Evolutionary conservation across 2,329 filamentous ascomycete species (phyloP), one percentile per base, ranked within the genome.

Genomic region (Alternaria incomplexa): DNA sequence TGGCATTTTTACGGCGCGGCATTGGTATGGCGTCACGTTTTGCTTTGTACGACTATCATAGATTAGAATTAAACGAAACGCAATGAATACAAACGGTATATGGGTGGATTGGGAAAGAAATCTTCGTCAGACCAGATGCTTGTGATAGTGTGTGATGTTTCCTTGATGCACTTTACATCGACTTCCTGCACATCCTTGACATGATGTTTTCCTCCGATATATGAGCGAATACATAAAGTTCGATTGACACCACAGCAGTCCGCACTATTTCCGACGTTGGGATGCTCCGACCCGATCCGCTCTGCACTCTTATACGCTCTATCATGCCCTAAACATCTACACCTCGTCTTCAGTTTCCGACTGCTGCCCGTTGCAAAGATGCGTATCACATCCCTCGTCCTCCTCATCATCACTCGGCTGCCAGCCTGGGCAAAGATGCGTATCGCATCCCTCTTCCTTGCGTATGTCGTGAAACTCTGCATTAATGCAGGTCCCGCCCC

Each of bases 1-100:
- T 47, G 54, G 36, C 55, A 62, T 52, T 51, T 40, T 28, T 22
- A 51, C 28, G 46, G 47, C 28, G 51, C 51, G 51, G 58, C 58
- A 60, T 60, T 60, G 51, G 57, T 45, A 36, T 47, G 58, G 58
- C 58, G 50, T 55, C 55, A 20, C 46, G 23, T 32, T 20, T 32
- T 12, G 53, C 36, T 25, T 46, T 56, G 53, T 56, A 56, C n/a
- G 43, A 56, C 25, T 56, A 56, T 17, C 43, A 46, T 56, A 52
- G 56, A 58, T 30, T 30, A 15, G 52, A 59, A 53, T 23, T 15
- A 53, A 44, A 53, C 36, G 23, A 40, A 53, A 45, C 43, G 25
- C 44, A 50, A 53, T 52, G 47, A 32, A 44, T 40, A 36, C 20
- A 52, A 36, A 15, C 28, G 22, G 20, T 40, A 36, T 25, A 52